Percentiles rank a stretch among this genome's conserved stretches.
Conservation (phyloP, 2,329 filamentous ascomycete genomes). For the Fonsecaea monophora region DNA sequence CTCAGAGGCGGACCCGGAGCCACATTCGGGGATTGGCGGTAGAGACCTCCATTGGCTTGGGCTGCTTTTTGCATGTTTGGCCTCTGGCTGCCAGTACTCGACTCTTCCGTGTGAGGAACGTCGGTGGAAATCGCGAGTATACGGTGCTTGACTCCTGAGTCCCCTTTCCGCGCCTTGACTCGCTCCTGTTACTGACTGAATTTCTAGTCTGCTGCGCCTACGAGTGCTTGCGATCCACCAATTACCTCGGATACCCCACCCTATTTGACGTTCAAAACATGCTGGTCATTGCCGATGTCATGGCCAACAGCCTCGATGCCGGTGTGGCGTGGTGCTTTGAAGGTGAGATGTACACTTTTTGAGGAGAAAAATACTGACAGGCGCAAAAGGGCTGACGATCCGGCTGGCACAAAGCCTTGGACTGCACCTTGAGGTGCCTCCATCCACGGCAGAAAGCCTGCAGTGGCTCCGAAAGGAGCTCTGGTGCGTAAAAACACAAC, state of each 20-base stretch:
- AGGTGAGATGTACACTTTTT: slow-evolving; percentile 47
- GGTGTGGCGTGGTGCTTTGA: slow-evolving; percentile 67
- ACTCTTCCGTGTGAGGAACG: slow-evolving; percentile 63
- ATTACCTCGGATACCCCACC: slow-evolving; percentile 66
- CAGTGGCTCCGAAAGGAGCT: slow-evolving; percentile 64
- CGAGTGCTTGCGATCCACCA: slow-evolving; percentile 67
- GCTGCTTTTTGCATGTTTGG: slow-evolving; percentile 65
- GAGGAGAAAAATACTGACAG: slow-evolving; percentile 26
- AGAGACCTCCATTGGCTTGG: slow-evolving; percentile 65
- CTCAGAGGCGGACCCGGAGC: slow-evolving; percentile 55
- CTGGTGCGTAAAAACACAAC: slow-evolving; percentile 63
- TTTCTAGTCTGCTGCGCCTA: slow-evolving; percentile 66
- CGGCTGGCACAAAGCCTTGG: slow-evolving; percentile 46
- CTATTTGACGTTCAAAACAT: slow-evolving; percentile 67
- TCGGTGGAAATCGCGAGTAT: slow-evolving; percentile 68
- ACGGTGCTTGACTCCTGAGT: slow-evolving; percentile 50
- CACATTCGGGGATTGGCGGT: slow-evolving; percentile 56
- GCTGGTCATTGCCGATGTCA: slow-evolving; percentile 65
- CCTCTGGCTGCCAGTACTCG: slow-evolving; percentile 67
- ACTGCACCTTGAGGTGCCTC: slow-evolving; percentile 37
- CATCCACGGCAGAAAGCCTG: slow-evolving; percentile 30
- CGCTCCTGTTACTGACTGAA: neutral
- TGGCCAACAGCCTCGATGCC: slow-evolving; percentile 68
- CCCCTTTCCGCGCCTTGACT: neutral
- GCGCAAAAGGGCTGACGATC: slow-evolving; percentile 42